Base-by-base conservation (phyloP, 1,139 yeast species). In the Candida pseudoviswanathii region DNA sequence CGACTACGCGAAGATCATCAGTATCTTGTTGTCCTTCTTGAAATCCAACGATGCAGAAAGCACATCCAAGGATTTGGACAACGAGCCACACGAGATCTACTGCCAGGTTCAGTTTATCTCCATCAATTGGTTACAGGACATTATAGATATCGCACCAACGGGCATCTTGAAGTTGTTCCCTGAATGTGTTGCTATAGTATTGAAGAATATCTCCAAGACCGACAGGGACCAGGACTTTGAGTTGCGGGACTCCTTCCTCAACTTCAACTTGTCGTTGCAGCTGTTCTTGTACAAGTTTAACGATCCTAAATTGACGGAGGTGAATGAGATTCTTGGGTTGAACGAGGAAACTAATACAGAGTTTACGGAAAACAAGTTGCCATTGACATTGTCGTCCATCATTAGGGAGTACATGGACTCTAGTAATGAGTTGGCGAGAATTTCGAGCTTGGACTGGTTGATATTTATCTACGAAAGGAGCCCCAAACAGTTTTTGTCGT, bases 361-460 rank as follows among this genome's bases (percentile, higher is more conserved):
- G 45, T 75, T 74, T 49, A 62, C 71, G 33, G 80, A 75, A 53
- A 60, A 66, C 33, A 73, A 75, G 47, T 63, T 76, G 46, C 65
- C 67, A 5, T 58, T 61, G 11, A 73, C 77, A 0, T 62, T 75
- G 39, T 65, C 66, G 31, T 64, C 66, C 1, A 71, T 75, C 9
- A 67, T 70, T 60, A 61, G 65, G 40, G 77, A 73, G 54, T 75
- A 73, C 51, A 62, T 73, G 27, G 65, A 67, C 31, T 46, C 47
- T 2, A 66, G 70, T 50, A 86, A 89, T 58, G 96, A 90, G 55
- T 82, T 86, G 33, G 89, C 97, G 0, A 76, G 95, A 55, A 79
- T 91, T 21, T 91, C 96, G 0, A 88, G 96, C 21, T 72, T 95
- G 43, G 97, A 92, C 57, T 95, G 99, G 99, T 74, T 95, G 34